Conservation (phyloP, 768 basidiomycete species). For the Rhizopogon vesiculosus region DNA sequence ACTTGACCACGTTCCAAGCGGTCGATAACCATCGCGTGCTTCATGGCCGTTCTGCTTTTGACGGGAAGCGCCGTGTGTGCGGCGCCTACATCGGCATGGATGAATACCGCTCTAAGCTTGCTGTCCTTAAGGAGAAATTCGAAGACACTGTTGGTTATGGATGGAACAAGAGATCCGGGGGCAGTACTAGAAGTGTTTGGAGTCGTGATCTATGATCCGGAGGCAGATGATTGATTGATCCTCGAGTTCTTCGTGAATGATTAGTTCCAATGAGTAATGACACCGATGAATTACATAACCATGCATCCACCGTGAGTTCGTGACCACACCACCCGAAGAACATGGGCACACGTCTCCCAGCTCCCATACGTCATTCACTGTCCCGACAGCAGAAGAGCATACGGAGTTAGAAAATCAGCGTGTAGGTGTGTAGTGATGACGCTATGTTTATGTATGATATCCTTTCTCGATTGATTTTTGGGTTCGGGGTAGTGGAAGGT, state of each 20-base stretch:
- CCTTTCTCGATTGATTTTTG: too few relatives aligned
- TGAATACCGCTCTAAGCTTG: constrained; percentile 80
- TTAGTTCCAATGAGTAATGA: not conserved
- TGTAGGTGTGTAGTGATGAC: too few relatives aligned
- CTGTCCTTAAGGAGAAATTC: constrained; percentile 61
- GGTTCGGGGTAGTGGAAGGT: too few relatives aligned
- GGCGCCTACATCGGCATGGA: constrained; percentile 93
- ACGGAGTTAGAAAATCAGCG: too few relatives aligned
- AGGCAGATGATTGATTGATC: not conserved
- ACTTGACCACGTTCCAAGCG: constrained; percentile 37
- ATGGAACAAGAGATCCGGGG: constrained; percentile 6
- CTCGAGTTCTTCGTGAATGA: not conserved
- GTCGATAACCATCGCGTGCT: constrained; percentile 92
- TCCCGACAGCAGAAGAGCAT: too few relatives aligned
- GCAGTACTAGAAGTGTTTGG: constrained; percentile 52
- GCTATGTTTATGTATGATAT: too few relatives aligned
- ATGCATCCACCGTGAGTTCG: not conserved
- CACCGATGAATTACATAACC: not conserved
- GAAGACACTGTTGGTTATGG: constrained; percentile 21
- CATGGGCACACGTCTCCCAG: too few relatives aligned
- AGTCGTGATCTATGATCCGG: constrained; percentile 41
- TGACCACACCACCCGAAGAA: too few relatives aligned
- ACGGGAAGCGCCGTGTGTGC: constrained; percentile 87
- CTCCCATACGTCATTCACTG: too few relatives aligned
- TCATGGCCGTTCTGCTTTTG: constrained; percentile 90